Evolutionary conservation across 495 filamentous ascomycete species (phyloP).

Genomic region (Tetracladium marchalianum): DNA sequence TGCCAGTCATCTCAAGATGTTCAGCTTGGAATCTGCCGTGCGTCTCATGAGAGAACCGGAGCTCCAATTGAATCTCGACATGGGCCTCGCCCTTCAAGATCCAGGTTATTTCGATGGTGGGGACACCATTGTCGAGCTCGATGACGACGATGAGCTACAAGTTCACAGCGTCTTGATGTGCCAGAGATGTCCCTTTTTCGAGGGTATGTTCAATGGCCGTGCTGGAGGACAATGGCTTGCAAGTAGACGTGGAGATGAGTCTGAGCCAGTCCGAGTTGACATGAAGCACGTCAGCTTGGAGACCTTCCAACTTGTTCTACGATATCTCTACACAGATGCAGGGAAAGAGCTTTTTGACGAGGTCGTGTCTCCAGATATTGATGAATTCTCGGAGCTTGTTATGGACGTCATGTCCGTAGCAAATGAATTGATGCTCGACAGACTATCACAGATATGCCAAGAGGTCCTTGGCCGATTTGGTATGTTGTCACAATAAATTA

Average conservation of each 20-base stretch:
- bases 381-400: slow-evolving; percentile 79
- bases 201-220: slow-evolving; percentile 77
- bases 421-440: slow-evolving; percentile 91
- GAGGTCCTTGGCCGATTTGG: slow-evolving; percentile 76
- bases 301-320: slow-evolving; percentile 70
- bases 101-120: slow-evolving; percentile 59
- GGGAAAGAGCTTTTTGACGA: slow-evolving; percentile 76
- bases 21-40: slow-evolving; percentile 60
- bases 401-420: slow-evolving; percentile 85
- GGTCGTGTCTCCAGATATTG: slow-evolving; percentile 56
- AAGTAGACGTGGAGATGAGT: slow-evolving; percentile 47
- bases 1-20: slow-evolving; percentile 55
- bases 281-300: slow-evolving; percentile 65
- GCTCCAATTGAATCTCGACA: slow-evolving; percentile 53
- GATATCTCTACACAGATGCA: slow-evolving; percentile 73
- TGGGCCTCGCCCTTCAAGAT: slow-evolving; percentile 56
- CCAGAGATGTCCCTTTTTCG: slow-evolving; percentile 84
- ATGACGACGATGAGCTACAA: slow-evolving; percentile 46
- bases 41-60: slow-evolving; percentile 59
- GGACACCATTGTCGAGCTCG: slow-evolving; percentile 66
- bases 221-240: slow-evolving; percentile 76
- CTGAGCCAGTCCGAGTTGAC: slow-evolving; percentile 57
- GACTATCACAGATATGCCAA: slow-evolving; percentile 83
- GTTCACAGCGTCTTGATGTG: slow-evolving; percentile 73
- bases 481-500: slow-evolving; percentile 24